Evolutionary conservation across 202 grass and related monocot genomes (phyloP), one percentile per base, ranked within the genome.

Genomic region (Digitaria exilis): DNA sequence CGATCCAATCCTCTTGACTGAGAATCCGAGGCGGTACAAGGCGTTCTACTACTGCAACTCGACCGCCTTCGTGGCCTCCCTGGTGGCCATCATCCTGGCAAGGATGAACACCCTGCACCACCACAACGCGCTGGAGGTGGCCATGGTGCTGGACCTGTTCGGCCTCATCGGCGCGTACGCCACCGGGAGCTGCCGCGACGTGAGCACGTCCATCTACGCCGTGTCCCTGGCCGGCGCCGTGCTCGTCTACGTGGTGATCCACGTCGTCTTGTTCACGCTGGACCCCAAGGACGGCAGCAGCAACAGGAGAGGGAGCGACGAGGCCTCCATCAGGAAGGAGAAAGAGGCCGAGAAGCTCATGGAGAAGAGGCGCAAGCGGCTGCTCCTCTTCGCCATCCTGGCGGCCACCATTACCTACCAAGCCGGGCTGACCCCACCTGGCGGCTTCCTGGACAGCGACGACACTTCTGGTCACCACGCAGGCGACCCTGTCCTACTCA

Each of bases 341-440:
- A 34, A n/a, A 3, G 9, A 6, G 2, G 35, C 3, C 0, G 14
- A 18, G 17, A 16, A 43, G 11, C 2, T 42, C 9, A 0, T 76
- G 54, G 73, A 76, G 73, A 39, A 60, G 34, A 60, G 31, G 54
- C 73, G 52, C n/a, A 76, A 76, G 14, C 7, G 54, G 13, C 7
- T 59, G 21, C 73, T 76, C 34, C 75, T 88, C 2, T 80, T 88
- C 4, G 85, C 85, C 1, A 88, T 80, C 32, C 5, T 85, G 18
- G 83, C 63, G 5, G 73, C 83, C 5, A 77, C 63, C 30, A 69
- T 57, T 17, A 85, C 83, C 9, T 85, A 85, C 61, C 75, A 79
- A 63, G 75, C 83, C 26, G 86, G 80, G 0, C 49, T 88, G 17
- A 88, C 69, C 6, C 78, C 86, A 0, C 86, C 86, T 9, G 54